Percentiles rank a stretch among this genome's conserved stretches.
Evolutionary conservation across 2,329 filamentous ascomycete species (phyloP).

Genomic region (Ophiostoma sp.): DNA sequence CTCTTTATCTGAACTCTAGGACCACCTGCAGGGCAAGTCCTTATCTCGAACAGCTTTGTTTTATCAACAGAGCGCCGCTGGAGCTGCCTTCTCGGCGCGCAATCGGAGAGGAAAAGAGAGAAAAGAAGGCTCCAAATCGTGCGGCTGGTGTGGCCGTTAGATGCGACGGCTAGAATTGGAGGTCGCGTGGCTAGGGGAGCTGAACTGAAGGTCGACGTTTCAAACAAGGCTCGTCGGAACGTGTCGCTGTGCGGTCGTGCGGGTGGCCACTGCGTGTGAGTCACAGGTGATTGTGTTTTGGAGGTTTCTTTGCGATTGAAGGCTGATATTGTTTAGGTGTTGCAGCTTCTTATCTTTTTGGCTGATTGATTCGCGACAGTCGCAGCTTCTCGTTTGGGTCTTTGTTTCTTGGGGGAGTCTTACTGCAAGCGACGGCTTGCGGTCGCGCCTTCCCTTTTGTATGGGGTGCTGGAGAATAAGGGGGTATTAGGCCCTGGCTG

Average conservation of each 20-base stretch:
- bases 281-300: conserved; percentile 6
- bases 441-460: conserved; percentile 13
- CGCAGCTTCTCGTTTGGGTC: conserved; percentile 7
- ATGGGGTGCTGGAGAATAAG: background rate
- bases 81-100: background rate
- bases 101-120: background rate
- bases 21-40: conserved; percentile 7
- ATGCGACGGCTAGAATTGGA: background rate
- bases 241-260: background rate
- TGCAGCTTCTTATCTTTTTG: conserved; percentile 14
- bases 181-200: conserved; percentile 2
- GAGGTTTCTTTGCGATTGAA: background rate
- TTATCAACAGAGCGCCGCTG: background rate
- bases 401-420: background rate
- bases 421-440: background rate
- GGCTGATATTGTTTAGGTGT: background rate
- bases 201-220: background rate
- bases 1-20: conserved; percentile 8
- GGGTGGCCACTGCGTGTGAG: conserved; percentile 3
- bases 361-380: conserved; percentile 4
- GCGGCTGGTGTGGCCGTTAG: background rate
- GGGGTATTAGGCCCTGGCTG: background rate
- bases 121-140: background rate
- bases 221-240: background rate
- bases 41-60: conserved; percentile 8